Conservation (phyloP, 2,329 filamentous ascomycete genomes). For the Botrytis sinoallii region DNA sequence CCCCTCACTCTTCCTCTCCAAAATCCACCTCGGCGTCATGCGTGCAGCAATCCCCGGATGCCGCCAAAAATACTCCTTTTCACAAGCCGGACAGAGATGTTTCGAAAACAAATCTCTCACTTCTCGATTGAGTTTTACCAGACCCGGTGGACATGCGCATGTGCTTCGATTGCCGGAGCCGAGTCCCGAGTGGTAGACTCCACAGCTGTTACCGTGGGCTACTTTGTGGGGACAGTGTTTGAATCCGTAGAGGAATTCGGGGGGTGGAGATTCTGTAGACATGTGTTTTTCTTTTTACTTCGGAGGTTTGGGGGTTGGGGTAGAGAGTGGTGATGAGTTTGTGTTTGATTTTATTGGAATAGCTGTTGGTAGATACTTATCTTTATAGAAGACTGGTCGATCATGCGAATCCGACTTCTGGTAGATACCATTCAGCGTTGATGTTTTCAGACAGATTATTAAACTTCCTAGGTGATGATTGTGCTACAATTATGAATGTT, state of each 20-base stretch:
- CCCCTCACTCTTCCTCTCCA: background rate
- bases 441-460: fast-evolving
- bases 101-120: background rate
- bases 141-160: background rate
- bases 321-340: background rate
- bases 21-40: background rate
- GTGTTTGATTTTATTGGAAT: background rate
- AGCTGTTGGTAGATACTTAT: background rate
- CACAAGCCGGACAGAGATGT: background rate
- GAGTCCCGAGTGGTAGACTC: background rate
- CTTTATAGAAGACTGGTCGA: background rate
- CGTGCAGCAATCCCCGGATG: background rate
- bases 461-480: background rate
- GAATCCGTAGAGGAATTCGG: background rate
- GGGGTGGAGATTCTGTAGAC: background rate
- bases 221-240: background rate
- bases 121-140: background rate
- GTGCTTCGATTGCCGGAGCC: background rate
- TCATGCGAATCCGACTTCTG: fast-evolving
- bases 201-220: background rate
- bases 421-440: fast-evolving
- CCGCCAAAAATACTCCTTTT: background rate
- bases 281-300: background rate
- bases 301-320: background rate
- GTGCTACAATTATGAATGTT: background rate